Percentiles rank a stretch among this genome's conserved stretches.
Evolutionary conservation across 371 early-diverging fungal species (phyloP).

Genomic region (Nematocida sp.): DNA sequence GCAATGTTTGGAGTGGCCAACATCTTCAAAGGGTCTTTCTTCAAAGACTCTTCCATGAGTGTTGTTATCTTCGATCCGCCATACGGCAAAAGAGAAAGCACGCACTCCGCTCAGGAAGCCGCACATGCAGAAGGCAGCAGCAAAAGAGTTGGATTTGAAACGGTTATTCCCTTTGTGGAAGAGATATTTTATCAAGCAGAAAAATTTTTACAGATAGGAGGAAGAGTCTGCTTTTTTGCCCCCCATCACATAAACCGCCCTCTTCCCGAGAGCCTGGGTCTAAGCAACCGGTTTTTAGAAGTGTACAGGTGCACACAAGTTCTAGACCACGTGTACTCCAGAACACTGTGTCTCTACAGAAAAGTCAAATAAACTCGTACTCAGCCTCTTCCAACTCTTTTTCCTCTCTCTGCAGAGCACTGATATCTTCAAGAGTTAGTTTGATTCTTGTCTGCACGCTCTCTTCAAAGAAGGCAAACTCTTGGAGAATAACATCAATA

Average conservation of each 20-base stretch:
- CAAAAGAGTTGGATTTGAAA: neutral
- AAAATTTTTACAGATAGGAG: neutral
- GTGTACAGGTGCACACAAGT: constrained; percentile 12
- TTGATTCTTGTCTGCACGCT: neutral
- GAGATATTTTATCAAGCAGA: constrained; percentile 6
- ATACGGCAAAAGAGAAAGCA: constrained; percentile 52
- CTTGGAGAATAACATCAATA: neutral
- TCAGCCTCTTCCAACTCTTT: constrained; percentile 28
- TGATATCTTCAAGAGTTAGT: constrained; percentile 13
- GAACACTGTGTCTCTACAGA: constrained; percentile 21
- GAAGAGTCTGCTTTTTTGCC: constrained; percentile 32
- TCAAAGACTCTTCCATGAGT: constrained; percentile 25
- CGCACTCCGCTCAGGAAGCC: neutral
- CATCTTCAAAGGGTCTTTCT: constrained; percentile 6
- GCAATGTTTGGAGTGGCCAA: constrained; percentile 23
- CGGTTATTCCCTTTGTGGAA: constrained; percentile 2
- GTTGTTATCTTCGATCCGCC: constrained; percentile 51
- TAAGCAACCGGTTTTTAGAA: neutral
- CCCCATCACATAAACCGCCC: constrained; percentile 15
- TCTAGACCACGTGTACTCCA: constrained; percentile 33
- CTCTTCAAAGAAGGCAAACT: neutral
- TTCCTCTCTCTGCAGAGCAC: constrained; percentile 43
- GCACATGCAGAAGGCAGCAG: neutral
- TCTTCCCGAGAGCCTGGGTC: neutral
- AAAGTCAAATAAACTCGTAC: neutral